Conservation (phyloP, 805 yeast species). For the Saccharomycopsis amapae region DNA sequence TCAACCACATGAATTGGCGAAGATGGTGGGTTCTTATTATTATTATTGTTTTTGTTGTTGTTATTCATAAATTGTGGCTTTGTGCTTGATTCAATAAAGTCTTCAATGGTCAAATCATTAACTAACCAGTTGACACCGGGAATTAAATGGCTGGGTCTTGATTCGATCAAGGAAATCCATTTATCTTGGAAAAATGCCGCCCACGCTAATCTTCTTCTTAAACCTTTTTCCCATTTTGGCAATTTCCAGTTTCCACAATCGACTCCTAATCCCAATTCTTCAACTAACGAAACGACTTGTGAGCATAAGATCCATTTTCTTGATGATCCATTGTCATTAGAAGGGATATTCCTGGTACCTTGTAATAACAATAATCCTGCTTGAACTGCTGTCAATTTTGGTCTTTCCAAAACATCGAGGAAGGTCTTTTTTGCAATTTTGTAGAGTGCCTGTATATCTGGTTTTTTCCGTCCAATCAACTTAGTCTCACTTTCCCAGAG, state of each 20-base stretch:
- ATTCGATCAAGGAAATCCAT: slow-evolving; percentile 78
- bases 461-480: slow-evolving; percentile 68
- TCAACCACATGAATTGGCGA: not conserved
- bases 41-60: slow-evolving; percentile 2
- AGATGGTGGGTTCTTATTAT: no score
- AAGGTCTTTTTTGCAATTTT: slow-evolving; percentile 61
- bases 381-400: slow-evolving; percentile 86
- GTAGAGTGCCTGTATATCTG: slow-evolving; percentile 63
- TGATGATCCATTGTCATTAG: slow-evolving; percentile 25
- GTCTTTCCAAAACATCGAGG: slow-evolving; percentile 70
- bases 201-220: slow-evolving; percentile 88
- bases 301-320: slow-evolving; percentile 77
- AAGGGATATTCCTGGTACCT: slow-evolving; percentile 42
- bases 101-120: slow-evolving; percentile 54
- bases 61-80: not conserved
- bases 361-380: slow-evolving; percentile 78
- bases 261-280: slow-evolving; percentile 85
- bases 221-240: slow-evolving; percentile 92
- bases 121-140: slow-evolving; percentile 77
- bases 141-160: slow-evolving; percentile 77
- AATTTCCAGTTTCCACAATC: slow-evolving; percentile 87
- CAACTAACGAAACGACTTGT: slow-evolving; percentile 81
- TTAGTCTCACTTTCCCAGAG: slow-evolving; percentile 92
- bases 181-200: slow-evolving; percentile 90
- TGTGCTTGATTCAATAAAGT: slow-evolving; percentile 53